Conservation (phyloP, 2,329 filamentous ascomycete genomes). For the Ascosphaera apis region DNA sequence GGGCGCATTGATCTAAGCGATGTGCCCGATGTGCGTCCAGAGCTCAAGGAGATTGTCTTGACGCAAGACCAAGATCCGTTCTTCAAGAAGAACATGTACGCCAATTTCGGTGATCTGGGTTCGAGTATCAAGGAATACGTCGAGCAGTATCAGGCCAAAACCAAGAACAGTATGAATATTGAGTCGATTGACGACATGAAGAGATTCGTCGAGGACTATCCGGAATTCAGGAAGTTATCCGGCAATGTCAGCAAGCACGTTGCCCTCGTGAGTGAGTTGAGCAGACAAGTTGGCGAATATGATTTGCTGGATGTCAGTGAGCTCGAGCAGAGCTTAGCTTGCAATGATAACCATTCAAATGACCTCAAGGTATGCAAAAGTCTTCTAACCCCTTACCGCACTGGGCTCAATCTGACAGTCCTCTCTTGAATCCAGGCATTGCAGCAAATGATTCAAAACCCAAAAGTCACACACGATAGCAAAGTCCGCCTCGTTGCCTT, state of each 20-base stretch:
- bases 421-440: constrained; percentile 49
- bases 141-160: constrained; percentile 91
- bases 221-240: constrained; percentile 88
- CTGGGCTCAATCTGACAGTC: constrained; percentile 4
- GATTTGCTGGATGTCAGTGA: constrained; percentile 89
- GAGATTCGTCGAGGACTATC: constrained; percentile 95
- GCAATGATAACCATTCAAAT: constrained; percentile 78
- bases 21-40: constrained; percentile 62
- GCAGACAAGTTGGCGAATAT: constrained; percentile 63
- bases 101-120: constrained; percentile 89
- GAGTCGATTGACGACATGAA: constrained; percentile 99
- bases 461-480: constrained; percentile 51
- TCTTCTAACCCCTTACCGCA: constrained; percentile 10
- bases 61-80: constrained; percentile 96
- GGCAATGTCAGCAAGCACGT: constrained; percentile 98
- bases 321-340: constrained; percentile 86
- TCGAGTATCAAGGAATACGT: constrained; percentile 98
- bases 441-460: constrained; percentile 65
- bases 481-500: constrained; percentile 79
- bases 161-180: constrained; percentile 87
- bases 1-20: constrained; percentile 76
- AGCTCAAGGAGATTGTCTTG: constrained; percentile 80
- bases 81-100: constrained; percentile 98
- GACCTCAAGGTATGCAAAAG: no score
- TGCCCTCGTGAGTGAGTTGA: constrained; percentile 81